Evolutionary conservation across 2,329 filamentous ascomycete genomes (phyloP).

Genomic region (Penicillium decumbens): DNA sequence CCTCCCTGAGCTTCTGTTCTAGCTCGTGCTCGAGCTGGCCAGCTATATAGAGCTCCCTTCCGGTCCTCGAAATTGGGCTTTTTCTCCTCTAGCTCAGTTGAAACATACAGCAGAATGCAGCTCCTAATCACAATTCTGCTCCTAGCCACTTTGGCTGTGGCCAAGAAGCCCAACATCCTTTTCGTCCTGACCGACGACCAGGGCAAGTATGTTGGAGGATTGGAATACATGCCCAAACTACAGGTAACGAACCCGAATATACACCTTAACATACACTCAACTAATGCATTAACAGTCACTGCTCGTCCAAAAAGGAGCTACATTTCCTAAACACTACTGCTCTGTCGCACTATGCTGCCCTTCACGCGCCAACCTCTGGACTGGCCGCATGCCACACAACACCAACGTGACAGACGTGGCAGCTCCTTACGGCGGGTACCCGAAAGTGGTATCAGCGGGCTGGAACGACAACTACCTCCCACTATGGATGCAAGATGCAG

Average conservation of each 20-base stretch:
- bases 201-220: conserved; percentile 41
- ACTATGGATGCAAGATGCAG: conserved; percentile 64
- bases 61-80: background rate
- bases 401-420: conserved; percentile 58
- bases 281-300: conserved; percentile 46
- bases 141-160: conserved; percentile 13
- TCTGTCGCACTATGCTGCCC: conserved; percentile 64
- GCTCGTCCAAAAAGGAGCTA: conserved; percentile 53
- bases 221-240: conserved; percentile 51
- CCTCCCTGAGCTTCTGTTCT: background rate
- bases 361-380: conserved; percentile 59
- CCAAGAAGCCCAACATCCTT: conserved; percentile 53
- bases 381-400: conserved; percentile 62
- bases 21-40: background rate
- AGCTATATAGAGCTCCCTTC: conserved; percentile 3
- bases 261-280: background rate
- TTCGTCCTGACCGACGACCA: conserved; percentile 67
- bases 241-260: conserved; percentile 12
- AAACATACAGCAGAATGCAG: conserved; percentile 7
- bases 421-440: conserved; percentile 48
- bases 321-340: conserved; percentile 56
- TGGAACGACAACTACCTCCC: conserved; percentile 65
- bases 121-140: conserved; percentile 7
- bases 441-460: conserved; percentile 62
- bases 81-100: background rate